These are phyloP conservation scores for Pseudogymnoascus sp. DNA, from an alignment of 2,329 filamentous ascomycete species.

Conservation along the genomic window DNA sequence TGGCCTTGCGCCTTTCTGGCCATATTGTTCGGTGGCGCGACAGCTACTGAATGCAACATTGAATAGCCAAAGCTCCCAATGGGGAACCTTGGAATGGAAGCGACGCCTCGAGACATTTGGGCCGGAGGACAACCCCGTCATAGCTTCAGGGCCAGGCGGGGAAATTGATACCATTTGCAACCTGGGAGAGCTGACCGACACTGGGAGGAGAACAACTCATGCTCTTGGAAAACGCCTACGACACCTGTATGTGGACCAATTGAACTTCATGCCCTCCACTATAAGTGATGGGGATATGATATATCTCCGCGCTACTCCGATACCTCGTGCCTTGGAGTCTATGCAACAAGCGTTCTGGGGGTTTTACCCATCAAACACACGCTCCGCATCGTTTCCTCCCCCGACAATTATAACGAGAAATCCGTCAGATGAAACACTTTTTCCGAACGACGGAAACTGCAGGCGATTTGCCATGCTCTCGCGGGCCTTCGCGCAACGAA, in stretches of 20 bases:
- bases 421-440: constrained; percentile 65
- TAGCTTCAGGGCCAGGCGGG: constrained; percentile 58
- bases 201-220: constrained; percentile 63
- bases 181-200: constrained; percentile 67
- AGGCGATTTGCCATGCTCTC: constrained; percentile 62
- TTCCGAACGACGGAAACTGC: constrained; percentile 69
- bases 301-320: constrained; percentile 66
- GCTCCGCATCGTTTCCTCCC: constrained; percentile 45
- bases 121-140: constrained; percentile 55
- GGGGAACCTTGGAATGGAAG: constrained; percentile 43
- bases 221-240: constrained; percentile 60
- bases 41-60: constrained; percentile 58
- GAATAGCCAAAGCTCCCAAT: constrained; percentile 35
- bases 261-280: constrained; percentile 57
- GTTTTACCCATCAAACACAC: constrained; percentile 55
- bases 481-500: constrained; percentile 61
- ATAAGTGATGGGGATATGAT: constrained; percentile 50
- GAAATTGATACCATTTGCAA: constrained; percentile 77
- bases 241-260: constrained; percentile 64
- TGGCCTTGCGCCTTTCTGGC: constrained; percentile 65
- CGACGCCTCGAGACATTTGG: constrained; percentile 80
- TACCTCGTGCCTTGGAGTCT: constrained; percentile 68
- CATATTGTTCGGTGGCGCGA: constrained; percentile 74
- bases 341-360: constrained; percentile 68
- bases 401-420: constrained; percentile 59